Base-by-base conservation (phyloP, 805 yeast genomes). In the Starmerella cellae region DNA sequence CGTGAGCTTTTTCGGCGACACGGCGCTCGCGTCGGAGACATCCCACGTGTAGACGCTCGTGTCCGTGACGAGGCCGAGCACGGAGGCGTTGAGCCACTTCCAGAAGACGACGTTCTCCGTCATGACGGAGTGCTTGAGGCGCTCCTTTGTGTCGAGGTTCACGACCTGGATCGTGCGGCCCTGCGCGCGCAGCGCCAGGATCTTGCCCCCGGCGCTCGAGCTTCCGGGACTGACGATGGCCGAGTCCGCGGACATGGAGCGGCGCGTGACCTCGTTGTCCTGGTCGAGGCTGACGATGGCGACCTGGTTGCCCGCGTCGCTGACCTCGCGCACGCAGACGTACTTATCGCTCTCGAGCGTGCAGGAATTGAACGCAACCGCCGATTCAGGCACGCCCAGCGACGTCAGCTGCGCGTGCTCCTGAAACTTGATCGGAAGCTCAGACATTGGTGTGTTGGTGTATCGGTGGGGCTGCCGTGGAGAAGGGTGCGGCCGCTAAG, bases 241-340 rank as follows among this genome's bases (percentile, higher is more conserved):
- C 49, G 85, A 82, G 64, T 91, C 99, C 35, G 98, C 99, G 43
- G 82, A 73, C 95, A 91, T 91, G 61, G 82, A 81, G 64, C 91
- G 88, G 59, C 93, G 77, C 19, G 82, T 79, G 47, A 87, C 75
- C 54, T 75, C 73, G 63, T 82, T 82, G 66, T 76, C 76, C 59
- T 82, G 77, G 50, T 74, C 70, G 57, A 91, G 70, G 59, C 91
- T 93, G 49, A 91, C 75, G 55, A 91, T 91, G 35, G 95, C 95
- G 41, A 93, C 97, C 57, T 61, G 66, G 64, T 84, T 87, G 47
- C 88, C 69, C 37, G 54, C 39, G 59, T 71, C 65, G 52, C 65
- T 47, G 18, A 57, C 54, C 51, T 66, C 70, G 38, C 70, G 68
- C 33, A 66, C 62, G 41, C 95, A 83, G 38, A 91, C 82, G 65